Base-by-base conservation (phyloP, 2,329 filamentous ascomycete genomes). In the Emmonsia crescens region DNA sequence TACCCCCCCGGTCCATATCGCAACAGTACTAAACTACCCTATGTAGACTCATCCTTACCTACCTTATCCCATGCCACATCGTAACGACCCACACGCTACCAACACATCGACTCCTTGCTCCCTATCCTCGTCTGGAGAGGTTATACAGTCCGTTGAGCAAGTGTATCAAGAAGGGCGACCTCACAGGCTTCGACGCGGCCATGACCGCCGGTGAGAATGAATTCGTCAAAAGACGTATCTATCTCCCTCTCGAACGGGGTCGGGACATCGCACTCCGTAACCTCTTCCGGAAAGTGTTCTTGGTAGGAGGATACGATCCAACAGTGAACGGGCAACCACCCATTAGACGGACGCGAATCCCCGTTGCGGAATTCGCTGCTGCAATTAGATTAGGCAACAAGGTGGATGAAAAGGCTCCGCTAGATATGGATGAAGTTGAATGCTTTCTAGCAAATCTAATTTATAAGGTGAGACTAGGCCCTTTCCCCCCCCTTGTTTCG, bases 401-500 rank as follows among this genome's bases (percentile, higher is more conserved):
- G 61, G 73, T 74, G 2, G 71, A 77, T 66, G 71, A 75, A 64
- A 75, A 79, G 69, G 76, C 89, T 71, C 77, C 80, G 40, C 79
- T 95, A 40, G 94, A 96, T 68, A 82, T 83, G 38, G 95, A 99
- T 71, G 94, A 99, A 75, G 92, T 97, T 3, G 95, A 99, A 75
- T 99, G 94, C 74, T 78, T 96, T 68, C 73, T 99, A 70, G 91
- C 94, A 33, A 97, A 96, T 73, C 89, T 96, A 83, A 96, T 99
- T 64, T 99, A 97, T 80, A 99, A 97, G 85, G 93, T 96, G 76
- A 64, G 24, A 55, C 0, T 29, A 33, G 24, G 27, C 24, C 44
- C 76, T 54, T 55, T 6, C 10, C 46, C 40, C 38, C 33, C 44
- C n/a, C n/a, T n/a, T n/a, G n/a, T 58, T n/a, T 21, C 56, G 40